These are phyloP conservation scores for Golubevia pallescens DNA, from an alignment of 1,284 basidiomycete species.

Conservation along the genomic window DNA sequence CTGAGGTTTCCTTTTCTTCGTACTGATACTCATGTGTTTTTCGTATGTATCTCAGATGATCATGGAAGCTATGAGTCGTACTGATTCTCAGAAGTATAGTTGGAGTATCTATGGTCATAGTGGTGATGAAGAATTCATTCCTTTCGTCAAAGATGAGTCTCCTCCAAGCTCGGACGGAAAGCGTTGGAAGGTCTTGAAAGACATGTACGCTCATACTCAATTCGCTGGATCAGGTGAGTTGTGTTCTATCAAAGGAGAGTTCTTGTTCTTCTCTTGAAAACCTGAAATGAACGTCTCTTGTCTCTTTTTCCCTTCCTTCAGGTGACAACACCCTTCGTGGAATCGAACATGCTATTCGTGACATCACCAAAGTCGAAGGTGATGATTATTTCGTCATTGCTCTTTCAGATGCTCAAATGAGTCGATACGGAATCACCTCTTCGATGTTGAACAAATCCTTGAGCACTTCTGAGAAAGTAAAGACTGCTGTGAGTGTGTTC, in stretches of 20 bases:
- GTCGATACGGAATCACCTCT: slow-evolving; percentile 61
- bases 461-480: slow-evolving; percentile 43
- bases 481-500: slow-evolving; percentile 16
- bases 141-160: slow-evolving; percentile 37
- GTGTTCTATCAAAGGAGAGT: slow-evolving; percentile 13
- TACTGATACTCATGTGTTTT: too few relatives aligned
- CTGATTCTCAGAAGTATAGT: slow-evolving; percentile 47
- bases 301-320: slow-evolving; percentile 3
- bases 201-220: slow-evolving; percentile 29
- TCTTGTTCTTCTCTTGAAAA: background rate
- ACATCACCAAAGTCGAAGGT: slow-evolving; percentile 24
- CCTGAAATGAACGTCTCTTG: too few relatives aligned
- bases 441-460: slow-evolving; percentile 34
- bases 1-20: too few relatives aligned
- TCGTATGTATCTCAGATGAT: slow-evolving; percentile 61
- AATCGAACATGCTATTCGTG: slow-evolving; percentile 17
- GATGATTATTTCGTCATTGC: slow-evolving; percentile 66
- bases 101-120: slow-evolving; percentile 63
- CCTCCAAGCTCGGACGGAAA: slow-evolving; percentile 53
- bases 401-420: slow-evolving; percentile 64
- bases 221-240: slow-evolving; percentile 22
- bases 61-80: slow-evolving; percentile 58
- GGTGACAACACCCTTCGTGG: slow-evolving; percentile 41
- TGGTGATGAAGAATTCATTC: slow-evolving; percentile 60
- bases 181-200: slow-evolving; percentile 47